Evolutionary conservation across 164 flowering plant genomes (phyloP), one percentile per base, ranked within the genome.

Genomic region (Amborella trichopoda): DNA sequence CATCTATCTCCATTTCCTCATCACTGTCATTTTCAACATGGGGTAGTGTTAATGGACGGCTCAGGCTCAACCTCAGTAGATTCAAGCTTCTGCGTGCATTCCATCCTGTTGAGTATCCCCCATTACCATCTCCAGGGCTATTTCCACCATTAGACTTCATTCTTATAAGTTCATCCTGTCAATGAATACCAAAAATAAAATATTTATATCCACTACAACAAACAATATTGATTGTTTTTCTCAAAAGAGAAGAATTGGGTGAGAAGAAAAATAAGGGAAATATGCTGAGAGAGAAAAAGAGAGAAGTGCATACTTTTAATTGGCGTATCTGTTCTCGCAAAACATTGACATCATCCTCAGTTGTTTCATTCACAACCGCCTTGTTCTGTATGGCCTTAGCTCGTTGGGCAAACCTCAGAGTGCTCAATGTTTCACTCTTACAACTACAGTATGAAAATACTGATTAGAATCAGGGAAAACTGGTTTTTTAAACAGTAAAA

Each of bases 1-100:
- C 96, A 47, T 75, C 87, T 50, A 93, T 84, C 63, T 93, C 96
- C 99, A 93, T 93, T 62, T 72, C 94, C 64, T 73, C 86, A 66
- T 93, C 96, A 55, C 96, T 71, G 43, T 93, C 99, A 38, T 79
- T 83, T 59, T 84, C 99, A 24, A 71, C 58, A 59, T 55, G 75
- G 48, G 80, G 72, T 50, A 70, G 49, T 73, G 65, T 65, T 4
- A 94, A 94, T 52, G 64, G 81, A 61, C 46, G 44, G 17, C 60
- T 74, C 26, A 88, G 82, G 59, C 96, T 85, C 55, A 71, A 58
- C 63, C 77, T 85, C 24, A 93, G 67, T 11, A 88, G 67, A 68
- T 69, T 77, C 59, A 93, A 68, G 68, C 99, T 93, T 68, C 94
- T 73, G 23, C 94, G 83, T 4, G 93, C 93, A 79, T 72, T 77